Conservation (phyloP, 208 protist species). For the Trypanosomatidae sp. region DNA sequence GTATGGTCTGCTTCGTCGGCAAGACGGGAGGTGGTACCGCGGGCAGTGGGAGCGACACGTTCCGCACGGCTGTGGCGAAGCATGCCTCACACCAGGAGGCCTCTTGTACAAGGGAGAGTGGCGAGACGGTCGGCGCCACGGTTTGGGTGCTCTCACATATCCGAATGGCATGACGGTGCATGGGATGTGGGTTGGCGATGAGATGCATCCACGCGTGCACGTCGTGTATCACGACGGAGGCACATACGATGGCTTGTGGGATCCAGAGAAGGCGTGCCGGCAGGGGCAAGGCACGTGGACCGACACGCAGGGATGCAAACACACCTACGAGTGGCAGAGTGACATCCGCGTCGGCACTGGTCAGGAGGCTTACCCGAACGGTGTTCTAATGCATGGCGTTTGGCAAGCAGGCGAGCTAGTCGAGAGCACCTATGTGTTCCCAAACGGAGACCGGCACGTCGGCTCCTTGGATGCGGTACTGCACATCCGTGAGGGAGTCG, state of each 20-base stretch:
- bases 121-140: constrained; percentile 48
- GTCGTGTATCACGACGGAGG: constrained; percentile 64
- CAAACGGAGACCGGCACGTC: constrained; percentile 72
- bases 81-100: constrained; percentile 45
- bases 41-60: constrained; percentile 81
- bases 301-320: constrained; percentile 42
- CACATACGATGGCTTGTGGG: constrained; percentile 72
- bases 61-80: constrained; percentile 68
- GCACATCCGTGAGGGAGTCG: constrained; percentile 63
- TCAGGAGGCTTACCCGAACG: constrained; percentile 51
- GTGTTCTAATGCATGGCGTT: constrained; percentile 52
- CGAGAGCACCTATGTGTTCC: constrained; percentile 75
- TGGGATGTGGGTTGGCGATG: constrained; percentile 48
- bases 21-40: constrained; percentile 70
- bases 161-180: constrained; percentile 35
- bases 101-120: constrained; percentile 69
- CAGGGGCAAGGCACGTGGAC: constrained; percentile 55
- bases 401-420: constrained; percentile 50
- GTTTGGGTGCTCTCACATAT: constrained; percentile 47
- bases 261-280: constrained; percentile 37
- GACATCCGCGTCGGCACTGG: constrained; percentile 62
- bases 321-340: constrained; percentile 63
- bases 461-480: constrained; percentile 62
- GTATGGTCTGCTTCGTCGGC: constrained; percentile 55
- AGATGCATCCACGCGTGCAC: constrained; percentile 43